These are phyloP conservation scores for Saturnispora zaruensis DNA, from an alignment of 805 yeast genomes.

Conservation along the genomic window DNA sequence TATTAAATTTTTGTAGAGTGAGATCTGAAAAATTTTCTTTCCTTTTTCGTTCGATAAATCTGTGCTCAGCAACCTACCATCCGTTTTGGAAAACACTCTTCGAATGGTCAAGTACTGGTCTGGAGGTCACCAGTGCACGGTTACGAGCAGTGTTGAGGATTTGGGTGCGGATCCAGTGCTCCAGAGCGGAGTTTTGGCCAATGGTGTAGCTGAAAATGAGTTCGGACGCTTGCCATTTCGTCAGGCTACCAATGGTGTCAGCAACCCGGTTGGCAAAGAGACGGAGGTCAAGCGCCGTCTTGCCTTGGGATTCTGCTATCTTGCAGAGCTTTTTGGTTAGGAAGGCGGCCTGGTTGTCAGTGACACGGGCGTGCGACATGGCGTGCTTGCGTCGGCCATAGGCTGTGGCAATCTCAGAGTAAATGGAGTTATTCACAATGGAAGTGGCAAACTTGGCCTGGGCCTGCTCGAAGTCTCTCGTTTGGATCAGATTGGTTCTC, in stretches of 20 bases:
- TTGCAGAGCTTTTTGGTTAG: conserved; percentile 13
- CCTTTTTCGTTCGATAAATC: neutral
- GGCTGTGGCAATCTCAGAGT: neutral
- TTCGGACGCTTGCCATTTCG: conserved; percentile 23
- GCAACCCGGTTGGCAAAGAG: conserved; percentile 15
- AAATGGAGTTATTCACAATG: neutral
- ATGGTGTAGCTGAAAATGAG: conserved; percentile 27
- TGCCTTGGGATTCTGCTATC: conserved; percentile 16
- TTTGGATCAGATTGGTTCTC: neutral
- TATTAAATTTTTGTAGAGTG: neutral
- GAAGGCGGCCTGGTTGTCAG: conserved; percentile 6
- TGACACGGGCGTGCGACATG: conserved; percentile 1
- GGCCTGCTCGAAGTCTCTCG: conserved; percentile 3
- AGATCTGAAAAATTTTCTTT: conserved; percentile 2
- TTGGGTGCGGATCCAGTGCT: conserved; percentile 20
- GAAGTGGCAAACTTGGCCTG: neutral
- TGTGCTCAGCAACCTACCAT: conserved; percentile 9
- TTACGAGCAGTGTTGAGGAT: conserved; percentile 20
- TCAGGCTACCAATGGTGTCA: conserved; percentile 13
- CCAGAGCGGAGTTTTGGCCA: conserved; percentile 22
- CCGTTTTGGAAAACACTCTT: conserved; percentile 4
- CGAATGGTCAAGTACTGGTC: neutral
- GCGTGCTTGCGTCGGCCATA: neutral
- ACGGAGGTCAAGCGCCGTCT: conserved; percentile 16
- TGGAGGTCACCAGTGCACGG: conserved; percentile 11